phyloP scores from a whole-genome alignment of 2,329 filamentous ascomycete species.

The Colletotrichum chlorophyti region DNA sequence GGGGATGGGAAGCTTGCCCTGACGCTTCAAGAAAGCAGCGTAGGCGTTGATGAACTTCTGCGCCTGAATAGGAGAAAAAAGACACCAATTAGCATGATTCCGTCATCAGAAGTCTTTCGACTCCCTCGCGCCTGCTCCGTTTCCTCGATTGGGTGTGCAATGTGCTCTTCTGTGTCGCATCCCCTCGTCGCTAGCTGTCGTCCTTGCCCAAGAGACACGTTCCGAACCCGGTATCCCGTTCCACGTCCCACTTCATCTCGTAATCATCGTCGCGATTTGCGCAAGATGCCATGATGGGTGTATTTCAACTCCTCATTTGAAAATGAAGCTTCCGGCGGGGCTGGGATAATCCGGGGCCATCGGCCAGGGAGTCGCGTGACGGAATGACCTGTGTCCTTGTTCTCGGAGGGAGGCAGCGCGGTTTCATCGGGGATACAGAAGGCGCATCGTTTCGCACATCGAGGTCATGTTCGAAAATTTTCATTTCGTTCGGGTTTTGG shows the following conservation, averaged over 20 bases:
- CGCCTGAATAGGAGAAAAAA: constrained; percentile 62
- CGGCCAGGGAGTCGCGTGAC: too few relatives aligned
- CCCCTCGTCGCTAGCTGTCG: background rate
- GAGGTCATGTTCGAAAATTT: constrained; percentile 3
- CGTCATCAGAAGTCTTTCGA: constrained; percentile 77
- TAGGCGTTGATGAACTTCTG: constrained; percentile 91
- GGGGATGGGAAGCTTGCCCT: constrained; percentile 91
- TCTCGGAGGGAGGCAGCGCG: background rate
- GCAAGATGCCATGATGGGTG: constrained; percentile 14
- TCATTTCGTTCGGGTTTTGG: background rate
- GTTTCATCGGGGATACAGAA: constrained; percentile 14
- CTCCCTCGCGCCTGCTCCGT: constrained; percentile 74
- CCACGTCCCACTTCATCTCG: constrained; percentile 30
- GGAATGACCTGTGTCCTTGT: too few relatives aligned
- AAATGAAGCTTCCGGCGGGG: background rate
- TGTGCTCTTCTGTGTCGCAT: background rate
- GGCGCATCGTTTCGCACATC: background rate
- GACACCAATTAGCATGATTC: constrained; percentile 72
- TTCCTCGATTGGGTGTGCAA: constrained; percentile 31
- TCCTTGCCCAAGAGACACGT: too few relatives aligned
- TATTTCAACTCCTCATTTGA: constrained; percentile 32
- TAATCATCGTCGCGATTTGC: constrained; percentile 7
- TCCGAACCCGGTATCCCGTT: constrained; percentile 9
- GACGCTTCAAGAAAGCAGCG: constrained; percentile 89
- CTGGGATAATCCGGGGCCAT: background rate